These are phyloP conservation scores for Croton laevigatus DNA, from an alignment of 441 rosid species.

Conservation along the genomic window DNA sequence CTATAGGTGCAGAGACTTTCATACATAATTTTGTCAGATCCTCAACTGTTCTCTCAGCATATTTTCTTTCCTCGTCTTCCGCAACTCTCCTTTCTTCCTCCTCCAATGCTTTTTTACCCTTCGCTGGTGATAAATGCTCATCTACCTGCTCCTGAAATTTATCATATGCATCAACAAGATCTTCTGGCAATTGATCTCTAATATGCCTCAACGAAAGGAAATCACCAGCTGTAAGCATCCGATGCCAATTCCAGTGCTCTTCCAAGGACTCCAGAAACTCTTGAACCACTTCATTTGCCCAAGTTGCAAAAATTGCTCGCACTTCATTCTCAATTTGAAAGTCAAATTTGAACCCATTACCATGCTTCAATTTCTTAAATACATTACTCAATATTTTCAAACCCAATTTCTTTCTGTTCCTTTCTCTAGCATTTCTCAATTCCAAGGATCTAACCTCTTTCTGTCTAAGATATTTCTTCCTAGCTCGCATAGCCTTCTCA, in stretches of 20 bases:
- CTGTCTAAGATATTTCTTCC: constrained; percentile 80
- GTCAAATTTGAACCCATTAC: constrained; percentile 48
- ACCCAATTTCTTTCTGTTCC: constrained; percentile 70
- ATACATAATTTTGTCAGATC: constrained; percentile 73
- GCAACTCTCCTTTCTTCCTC: constrained; percentile 56
- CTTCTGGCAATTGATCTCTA: constrained; percentile 68
- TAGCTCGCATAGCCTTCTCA: constrained; percentile 78
- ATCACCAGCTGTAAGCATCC: constrained; percentile 67
- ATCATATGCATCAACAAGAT: constrained; percentile 70
- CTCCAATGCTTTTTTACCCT: constrained; percentile 54
- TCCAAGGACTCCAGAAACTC: constrained; percentile 70
- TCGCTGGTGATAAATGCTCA: constrained; percentile 56
- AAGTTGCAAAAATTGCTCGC: constrained; percentile 47
- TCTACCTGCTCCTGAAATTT: constrained; percentile 73
- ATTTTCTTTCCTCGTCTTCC: constrained; percentile 61
- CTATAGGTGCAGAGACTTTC: constrained; percentile 78
- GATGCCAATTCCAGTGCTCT: constrained; percentile 74
- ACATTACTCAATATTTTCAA: constrained; percentile 64
- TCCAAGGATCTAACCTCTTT: constrained; percentile 72
- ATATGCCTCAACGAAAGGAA: constrained; percentile 73
- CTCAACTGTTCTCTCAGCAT: constrained; percentile 60
- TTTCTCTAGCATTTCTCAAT: constrained; percentile 71
- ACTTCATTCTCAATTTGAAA: constrained; percentile 63
- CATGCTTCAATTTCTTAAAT: constrained; percentile 63
- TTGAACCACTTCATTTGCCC: constrained; percentile 73